phyloP scores from a whole-genome alignment of 2,329 filamentous ascomycete genomes.

The Cryphonectria nitschkei region DNA sequence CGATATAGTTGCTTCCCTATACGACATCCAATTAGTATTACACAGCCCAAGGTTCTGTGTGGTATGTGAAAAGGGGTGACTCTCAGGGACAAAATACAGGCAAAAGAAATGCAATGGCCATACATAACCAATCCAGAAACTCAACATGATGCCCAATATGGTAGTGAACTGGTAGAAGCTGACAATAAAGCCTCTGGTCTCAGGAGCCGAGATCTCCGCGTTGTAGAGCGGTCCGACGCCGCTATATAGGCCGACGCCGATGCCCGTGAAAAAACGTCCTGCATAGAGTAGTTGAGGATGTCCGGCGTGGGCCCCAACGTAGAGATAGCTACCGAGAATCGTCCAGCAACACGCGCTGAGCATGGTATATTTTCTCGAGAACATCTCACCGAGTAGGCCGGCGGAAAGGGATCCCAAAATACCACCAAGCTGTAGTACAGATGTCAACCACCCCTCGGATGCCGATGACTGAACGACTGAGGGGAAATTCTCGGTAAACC shows the following conservation, averaged over 20 bases:
- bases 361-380: constrained; percentile 57
- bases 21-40: background rate
- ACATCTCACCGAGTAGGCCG: constrained; percentile 53
- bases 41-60: no score
- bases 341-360: constrained; percentile 53
- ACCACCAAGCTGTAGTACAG: constrained; percentile 53
- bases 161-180: constrained; percentile 68
- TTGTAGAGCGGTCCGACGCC: constrained; percentile 52
- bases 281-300: constrained; percentile 49
- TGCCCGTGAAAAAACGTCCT: constrained; percentile 52
- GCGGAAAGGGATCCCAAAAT: constrained; percentile 52
- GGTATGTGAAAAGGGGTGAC: no score
- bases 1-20: constrained; percentile 48
- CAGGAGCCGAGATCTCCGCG: constrained; percentile 60
- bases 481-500: constrained; percentile 54
- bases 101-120: background rate
- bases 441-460: constrained; percentile 55
- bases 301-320: constrained; percentile 45
- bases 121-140: constrained; percentile 51
- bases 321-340: constrained; percentile 49
- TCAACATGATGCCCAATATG: constrained; percentile 58
- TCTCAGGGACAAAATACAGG: background rate
- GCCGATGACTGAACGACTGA: constrained; percentile 49
- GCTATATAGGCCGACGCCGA: constrained; percentile 53
- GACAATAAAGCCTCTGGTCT: constrained; percentile 68